Conservation (phyloP, 192 early-diverging fungal genomes). For the Umbelopsis vinacea region DNA sequence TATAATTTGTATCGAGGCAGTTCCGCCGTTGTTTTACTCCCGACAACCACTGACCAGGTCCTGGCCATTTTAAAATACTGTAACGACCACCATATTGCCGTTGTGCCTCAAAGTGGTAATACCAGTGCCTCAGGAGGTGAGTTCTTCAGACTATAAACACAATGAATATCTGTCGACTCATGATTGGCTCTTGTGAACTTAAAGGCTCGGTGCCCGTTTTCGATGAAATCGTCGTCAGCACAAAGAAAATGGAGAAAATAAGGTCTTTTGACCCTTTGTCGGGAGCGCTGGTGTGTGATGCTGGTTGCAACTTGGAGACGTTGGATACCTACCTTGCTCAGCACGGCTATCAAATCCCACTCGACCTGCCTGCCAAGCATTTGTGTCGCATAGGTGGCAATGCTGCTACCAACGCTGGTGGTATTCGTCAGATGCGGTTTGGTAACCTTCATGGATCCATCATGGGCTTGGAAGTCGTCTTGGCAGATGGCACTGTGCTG, state of each 20-base stretch:
- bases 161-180: not conserved
- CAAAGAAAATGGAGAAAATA: constrained; percentile 73
- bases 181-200: constrained; percentile 25
- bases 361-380: constrained; percentile 80
- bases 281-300: constrained; percentile 86
- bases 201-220: constrained; percentile 92
- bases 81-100: constrained; percentile 77
- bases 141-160: no score
- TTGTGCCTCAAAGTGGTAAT: constrained; percentile 96
- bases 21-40: constrained; percentile 75
- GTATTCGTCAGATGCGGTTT: constrained; percentile 88
- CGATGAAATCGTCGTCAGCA: constrained; percentile 87
- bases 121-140: constrained; percentile 78
- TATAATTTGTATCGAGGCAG: constrained; percentile 84
- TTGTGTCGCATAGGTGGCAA: constrained; percentile 96
- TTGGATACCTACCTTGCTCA: constrained; percentile 82
- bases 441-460: constrained; percentile 93
- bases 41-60: constrained; percentile 79
- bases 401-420: constrained; percentile 93
- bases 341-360: constrained; percentile 81
- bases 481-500: constrained; percentile 88
- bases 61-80: constrained; percentile 80
- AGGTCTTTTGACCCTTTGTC: constrained; percentile 66
- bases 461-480: constrained; percentile 87
- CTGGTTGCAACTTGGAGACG: constrained; percentile 85